Evolutionary conservation across 371 early-diverging fungal species (phyloP).

Genomic region (Nematocida ausubeli): DNA sequence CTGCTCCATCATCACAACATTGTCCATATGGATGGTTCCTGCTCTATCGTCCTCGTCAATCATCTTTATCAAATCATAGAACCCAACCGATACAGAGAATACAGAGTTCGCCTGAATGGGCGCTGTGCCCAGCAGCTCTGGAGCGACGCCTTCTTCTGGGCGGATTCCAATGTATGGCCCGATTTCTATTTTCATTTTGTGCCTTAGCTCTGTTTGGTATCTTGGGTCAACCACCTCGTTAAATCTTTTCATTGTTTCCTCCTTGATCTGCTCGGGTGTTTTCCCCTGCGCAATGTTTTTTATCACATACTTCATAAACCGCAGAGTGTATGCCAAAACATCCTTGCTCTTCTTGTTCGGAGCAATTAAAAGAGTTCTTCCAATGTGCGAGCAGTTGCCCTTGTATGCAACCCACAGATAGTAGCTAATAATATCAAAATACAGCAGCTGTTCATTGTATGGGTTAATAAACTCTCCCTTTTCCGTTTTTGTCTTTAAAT

Average conservation of each 20-base stretch:
- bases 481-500: conserved; percentile 71
- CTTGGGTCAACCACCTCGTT: not conserved
- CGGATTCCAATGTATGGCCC: conserved; percentile 35
- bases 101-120: conserved; percentile 7
- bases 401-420: conserved; percentile 65
- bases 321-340: conserved; percentile 7
- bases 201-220: conserved; percentile 6
- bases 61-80: conserved; percentile 22
- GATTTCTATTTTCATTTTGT: conserved; percentile 12
- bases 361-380: conserved; percentile 59
- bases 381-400: conserved; percentile 65
- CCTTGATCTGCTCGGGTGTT: conserved; percentile 24
- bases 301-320: conserved; percentile 18
- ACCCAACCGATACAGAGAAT: conserved; percentile 31
- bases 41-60: conserved; percentile 8
- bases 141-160: conserved; percentile 33
- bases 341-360: conserved; percentile 50
- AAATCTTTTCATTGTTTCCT: not conserved
- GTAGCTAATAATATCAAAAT: conserved; percentile 48
- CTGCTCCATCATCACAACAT: conserved; percentile 33
- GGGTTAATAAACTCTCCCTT: conserved; percentile 43
- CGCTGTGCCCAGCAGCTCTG: not conserved
- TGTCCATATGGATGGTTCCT: conserved; percentile 42
- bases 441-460: conserved; percentile 48
- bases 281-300: not conserved